Evolutionary conservation across 164 flowering plant species (phyloP).

Genomic region (Aristolochia californica): DNA sequence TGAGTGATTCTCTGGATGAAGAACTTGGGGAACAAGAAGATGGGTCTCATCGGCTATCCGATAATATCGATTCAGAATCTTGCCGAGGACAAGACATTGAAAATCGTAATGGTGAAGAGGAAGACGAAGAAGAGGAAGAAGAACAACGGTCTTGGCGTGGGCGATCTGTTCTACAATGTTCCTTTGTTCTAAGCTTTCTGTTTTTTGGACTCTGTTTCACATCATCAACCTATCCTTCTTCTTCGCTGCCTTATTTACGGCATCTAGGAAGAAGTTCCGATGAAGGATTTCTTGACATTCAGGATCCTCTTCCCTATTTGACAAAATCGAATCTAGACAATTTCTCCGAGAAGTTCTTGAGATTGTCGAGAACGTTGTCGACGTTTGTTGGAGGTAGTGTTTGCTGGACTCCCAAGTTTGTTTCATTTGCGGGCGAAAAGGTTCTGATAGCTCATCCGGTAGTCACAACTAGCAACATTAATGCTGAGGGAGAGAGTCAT

Average conservation of each 20-base stretch:
- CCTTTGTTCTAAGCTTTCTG: conserved; percentile 27
- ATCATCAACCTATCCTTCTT: conserved; percentile 29
- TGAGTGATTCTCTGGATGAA: conserved; percentile 5
- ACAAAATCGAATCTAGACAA: neutral
- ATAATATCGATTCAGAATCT: neutral
- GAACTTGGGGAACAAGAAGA: conserved; percentile 10
- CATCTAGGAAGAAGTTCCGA: conserved; percentile 6
- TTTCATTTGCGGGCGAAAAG: neutral
- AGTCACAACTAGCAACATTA: neutral
- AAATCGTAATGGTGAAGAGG: conserved; percentile 4
- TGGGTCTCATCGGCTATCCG: neutral
- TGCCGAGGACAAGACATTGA: neutral
- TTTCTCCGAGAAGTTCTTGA: neutral
- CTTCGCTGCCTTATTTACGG: conserved; percentile 10
- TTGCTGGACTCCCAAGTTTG: neutral
- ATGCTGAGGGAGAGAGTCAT: neutral
- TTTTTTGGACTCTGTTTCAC: conserved; percentile 24
- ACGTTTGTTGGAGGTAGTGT: neutral
- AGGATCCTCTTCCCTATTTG: conserved; percentile 6
- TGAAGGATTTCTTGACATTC: conserved; percentile 13
- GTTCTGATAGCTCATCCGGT: neutral
- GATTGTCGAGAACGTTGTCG: neutral
- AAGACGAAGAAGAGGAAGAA: conserved; percentile 22
- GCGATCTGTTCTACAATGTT: conserved; percentile 20
- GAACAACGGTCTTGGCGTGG: conserved; percentile 22